Evolutionary conservation across 2,329 filamentous ascomycete species (phyloP), one percentile per base, ranked within the genome.

Genomic region (Arachnomyces sp.): DNA sequence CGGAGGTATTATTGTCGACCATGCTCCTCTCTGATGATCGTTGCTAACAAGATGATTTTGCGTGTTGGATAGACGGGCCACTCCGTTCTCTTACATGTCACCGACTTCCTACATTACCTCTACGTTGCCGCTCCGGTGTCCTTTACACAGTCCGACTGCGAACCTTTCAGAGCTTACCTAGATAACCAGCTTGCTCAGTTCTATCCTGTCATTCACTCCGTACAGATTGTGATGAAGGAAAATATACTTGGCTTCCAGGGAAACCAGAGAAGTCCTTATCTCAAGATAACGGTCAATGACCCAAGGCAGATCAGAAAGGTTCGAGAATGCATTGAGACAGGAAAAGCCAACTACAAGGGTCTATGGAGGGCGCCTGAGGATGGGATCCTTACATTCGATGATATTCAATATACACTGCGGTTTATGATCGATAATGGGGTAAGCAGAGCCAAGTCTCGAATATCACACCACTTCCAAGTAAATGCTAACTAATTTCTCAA

Each of bases 401-500:
- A 83, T 51, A 89, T 98, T 42, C 86, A 94, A 70, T 98, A 95
- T 57, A 79, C 96, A 17, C 66, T 96, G 49, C 78, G 92, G 38
- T 96, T 98, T 66, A 98, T 98, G 92, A 90, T 98, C 36, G 92
- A 98, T 62, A 93, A 85, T 51, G 84, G 89, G 62, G 82, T 86
- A 69, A 51, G 67, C 38, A 28, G 17, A 28, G 3, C 25, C 28
- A 33, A 6, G 4, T 29, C 9, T 39, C 12, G 6, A 25, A 25
- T 5, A 5, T 25, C 5, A 9, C 5, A 2, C 28, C 16, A 11
- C n/a, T 11, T 15, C 17, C 17, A 44, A 28, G 29, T 6, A 7
- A 15, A 33, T 38, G 15, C 46, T 49, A 32, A 49, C 30, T 21
- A 32, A 15, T 15, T 7, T 21, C 13, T 21, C 18, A 43, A 86